Conservation (phyloP, 2,329 filamentous ascomycete genomes). For the Apiospora sp. region DNA sequence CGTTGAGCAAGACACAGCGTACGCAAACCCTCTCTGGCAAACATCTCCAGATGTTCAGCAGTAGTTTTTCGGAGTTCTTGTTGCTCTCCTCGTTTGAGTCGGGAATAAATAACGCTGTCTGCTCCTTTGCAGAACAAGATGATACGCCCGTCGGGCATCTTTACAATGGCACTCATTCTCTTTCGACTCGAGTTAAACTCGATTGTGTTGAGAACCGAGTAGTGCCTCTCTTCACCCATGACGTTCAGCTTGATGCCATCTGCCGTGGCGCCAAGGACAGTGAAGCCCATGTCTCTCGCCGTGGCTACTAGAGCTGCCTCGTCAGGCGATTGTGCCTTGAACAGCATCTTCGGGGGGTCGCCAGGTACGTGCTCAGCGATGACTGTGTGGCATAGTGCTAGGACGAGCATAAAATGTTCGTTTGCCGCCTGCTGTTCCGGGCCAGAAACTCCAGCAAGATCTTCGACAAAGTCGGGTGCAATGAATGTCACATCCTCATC, state of each 20-base stretch:
- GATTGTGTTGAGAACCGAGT: conserved; percentile 89
- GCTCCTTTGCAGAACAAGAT: conserved; percentile 96
- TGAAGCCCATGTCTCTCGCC: conserved; percentile 94
- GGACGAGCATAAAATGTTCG: conserved; percentile 90
- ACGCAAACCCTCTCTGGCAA: conserved; percentile 91
- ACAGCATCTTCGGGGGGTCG: conserved; percentile 89
- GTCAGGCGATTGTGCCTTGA: conserved; percentile 97
- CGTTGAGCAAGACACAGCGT: conserved; percentile 93
- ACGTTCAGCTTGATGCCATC: conserved; percentile 88
- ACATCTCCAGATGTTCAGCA: conserved; percentile 95
- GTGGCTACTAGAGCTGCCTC: conserved; percentile 95
- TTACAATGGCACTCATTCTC: conserved; percentile 95
- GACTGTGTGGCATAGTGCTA: conserved; percentile 96
- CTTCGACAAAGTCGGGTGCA: conserved; percentile 85
- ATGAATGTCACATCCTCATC: conserved; percentile 93
- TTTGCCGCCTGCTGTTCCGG: conserved; percentile 79
- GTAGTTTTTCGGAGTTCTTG: conserved; percentile 82
- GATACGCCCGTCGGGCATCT: conserved; percentile 91
- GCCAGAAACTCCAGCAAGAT: conserved; percentile 81
- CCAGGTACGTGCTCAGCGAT: conserved; percentile 89
- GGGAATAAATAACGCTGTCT: conserved; percentile 95
- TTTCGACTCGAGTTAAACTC: conserved; percentile 98
- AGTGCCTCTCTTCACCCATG: conserved; percentile 84
- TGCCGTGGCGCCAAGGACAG: conserved; percentile 80
- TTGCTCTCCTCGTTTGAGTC: conserved; percentile 86